Evolutionary conservation across 345 rosid species (phyloP).

Genomic region (Gossypium arboreum): DNA sequence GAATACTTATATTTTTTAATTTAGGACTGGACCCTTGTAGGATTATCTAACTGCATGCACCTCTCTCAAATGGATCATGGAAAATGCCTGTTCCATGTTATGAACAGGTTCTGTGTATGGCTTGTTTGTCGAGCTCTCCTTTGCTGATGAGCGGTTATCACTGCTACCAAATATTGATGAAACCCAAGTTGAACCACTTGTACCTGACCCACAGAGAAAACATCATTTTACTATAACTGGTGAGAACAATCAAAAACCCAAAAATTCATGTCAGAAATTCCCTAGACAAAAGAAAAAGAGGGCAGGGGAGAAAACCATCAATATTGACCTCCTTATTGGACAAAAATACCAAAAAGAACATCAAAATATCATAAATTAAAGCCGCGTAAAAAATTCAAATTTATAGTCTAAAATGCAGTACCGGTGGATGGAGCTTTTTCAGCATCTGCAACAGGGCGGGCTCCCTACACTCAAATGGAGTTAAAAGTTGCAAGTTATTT

Average conservation of each 20-base stretch:
- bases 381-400: background rate
- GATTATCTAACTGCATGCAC: constrained; percentile 31
- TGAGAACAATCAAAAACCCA: background rate
- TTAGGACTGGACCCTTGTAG: constrained; percentile 3
- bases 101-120: constrained; percentile 51
- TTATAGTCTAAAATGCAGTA: constrained; percentile 29
- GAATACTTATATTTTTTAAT: background rate
- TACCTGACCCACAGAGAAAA: constrained; percentile 24
- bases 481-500: background rate
- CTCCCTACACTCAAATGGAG: constrained; percentile 41
- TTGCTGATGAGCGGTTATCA: constrained; percentile 53
- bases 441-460: constrained; percentile 46
- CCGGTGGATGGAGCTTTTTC: constrained; percentile 71
- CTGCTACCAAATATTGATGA: constrained; percentile 82
- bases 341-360: background rate
- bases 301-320: background rate
- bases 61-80: constrained; percentile 85
- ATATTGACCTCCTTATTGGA: background rate
- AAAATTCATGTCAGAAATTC: background rate
- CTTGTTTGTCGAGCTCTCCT: constrained; percentile 52
- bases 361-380: background rate
- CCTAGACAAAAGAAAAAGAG: background rate
- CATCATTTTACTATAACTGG: background rate
- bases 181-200: constrained; percentile 76
- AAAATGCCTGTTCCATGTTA: constrained; percentile 47